Evolutionary conservation across 2,329 filamentous ascomycete species (phyloP).

Genomic region (Rhynchosporium agropyri): DNA sequence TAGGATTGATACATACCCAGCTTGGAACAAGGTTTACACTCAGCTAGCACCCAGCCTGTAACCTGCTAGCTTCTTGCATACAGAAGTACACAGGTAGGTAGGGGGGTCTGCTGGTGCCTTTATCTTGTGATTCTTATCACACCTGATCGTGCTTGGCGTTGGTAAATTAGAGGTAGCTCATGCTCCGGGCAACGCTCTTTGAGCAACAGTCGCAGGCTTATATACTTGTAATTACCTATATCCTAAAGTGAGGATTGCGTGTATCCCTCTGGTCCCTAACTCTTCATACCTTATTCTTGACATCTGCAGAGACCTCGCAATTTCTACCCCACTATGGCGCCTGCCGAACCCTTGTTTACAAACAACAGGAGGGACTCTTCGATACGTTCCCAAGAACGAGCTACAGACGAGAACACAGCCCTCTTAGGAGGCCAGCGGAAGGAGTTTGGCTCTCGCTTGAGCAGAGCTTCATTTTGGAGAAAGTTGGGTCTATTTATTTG

Average conservation of each 20-base stretch:
- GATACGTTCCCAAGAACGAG: slow-evolving; percentile 56
- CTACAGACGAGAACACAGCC: slow-evolving; percentile 50
- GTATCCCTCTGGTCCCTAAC: neutral
- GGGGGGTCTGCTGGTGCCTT: slow-evolving; percentile 6
- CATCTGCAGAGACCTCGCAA: neutral
- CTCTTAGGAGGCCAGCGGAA: slow-evolving; percentile 41
- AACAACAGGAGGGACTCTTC: slow-evolving; percentile 54
- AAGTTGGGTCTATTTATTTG: slow-evolving; percentile 79
- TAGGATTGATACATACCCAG: too few species aligned
- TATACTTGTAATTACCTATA: too few species aligned
- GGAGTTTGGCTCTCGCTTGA: slow-evolving; percentile 34
- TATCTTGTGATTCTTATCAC: neutral
- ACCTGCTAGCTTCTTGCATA: too few species aligned
- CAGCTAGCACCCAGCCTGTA: too few species aligned
- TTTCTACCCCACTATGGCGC: slow-evolving; percentile 26
- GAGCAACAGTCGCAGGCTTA: neutral
- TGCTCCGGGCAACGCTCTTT: neutral
- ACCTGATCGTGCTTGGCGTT: slow-evolving; percentile 5
- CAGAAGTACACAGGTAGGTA: neutral
- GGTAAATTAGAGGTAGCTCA: too few species aligned
- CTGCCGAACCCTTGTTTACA: slow-evolving; percentile 40
- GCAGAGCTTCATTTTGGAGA: slow-evolving; percentile 62
- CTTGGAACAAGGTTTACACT: too few species aligned
- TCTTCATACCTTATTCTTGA: neutral
- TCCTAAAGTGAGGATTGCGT: neutral